phyloP scores from a whole-genome alignment of 345 rosid species.

The Eucalyptus virginea region DNA sequence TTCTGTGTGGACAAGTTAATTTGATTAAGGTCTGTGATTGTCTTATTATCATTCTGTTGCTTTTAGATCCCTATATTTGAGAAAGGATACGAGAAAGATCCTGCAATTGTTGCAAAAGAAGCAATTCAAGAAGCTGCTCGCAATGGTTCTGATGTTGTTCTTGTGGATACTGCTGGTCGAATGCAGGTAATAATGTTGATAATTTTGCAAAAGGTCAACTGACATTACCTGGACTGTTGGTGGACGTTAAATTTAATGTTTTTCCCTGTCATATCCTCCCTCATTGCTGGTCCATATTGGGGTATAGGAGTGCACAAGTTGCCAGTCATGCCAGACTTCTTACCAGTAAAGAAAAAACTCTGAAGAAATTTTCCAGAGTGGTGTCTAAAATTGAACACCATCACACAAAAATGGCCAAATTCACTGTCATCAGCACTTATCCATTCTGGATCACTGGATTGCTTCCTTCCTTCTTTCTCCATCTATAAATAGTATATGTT shows the following conservation, averaged over 20 bases:
- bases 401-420: background rate
- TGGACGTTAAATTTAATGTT: background rate
- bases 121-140: constrained; percentile 89
- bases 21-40: background rate
- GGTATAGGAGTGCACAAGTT: background rate
- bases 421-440: background rate
- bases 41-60: background rate
- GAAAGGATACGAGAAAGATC: constrained; percentile 98
- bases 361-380: background rate
- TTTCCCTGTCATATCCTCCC: background rate
- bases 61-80: constrained; percentile 88
- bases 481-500: background rate
- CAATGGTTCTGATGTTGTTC: constrained; percentile 89
- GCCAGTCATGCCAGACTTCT: background rate
- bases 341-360: background rate
- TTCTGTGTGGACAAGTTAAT: background rate
- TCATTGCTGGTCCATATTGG: background rate
- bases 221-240: background rate
- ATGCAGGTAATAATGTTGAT: constrained; percentile 52
- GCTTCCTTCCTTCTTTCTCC: background rate
- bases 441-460: background rate
- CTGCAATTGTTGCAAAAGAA: constrained; percentile 96
- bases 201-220: background rate
- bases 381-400: background rate
- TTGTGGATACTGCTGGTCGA: constrained; percentile 98